Percentiles rank a stretch among this genome's conserved stretches.
phyloP scores from a whole-genome alignment of 2,329 filamentous ascomycete genomes.

The Orbilia javanica region DNA sequence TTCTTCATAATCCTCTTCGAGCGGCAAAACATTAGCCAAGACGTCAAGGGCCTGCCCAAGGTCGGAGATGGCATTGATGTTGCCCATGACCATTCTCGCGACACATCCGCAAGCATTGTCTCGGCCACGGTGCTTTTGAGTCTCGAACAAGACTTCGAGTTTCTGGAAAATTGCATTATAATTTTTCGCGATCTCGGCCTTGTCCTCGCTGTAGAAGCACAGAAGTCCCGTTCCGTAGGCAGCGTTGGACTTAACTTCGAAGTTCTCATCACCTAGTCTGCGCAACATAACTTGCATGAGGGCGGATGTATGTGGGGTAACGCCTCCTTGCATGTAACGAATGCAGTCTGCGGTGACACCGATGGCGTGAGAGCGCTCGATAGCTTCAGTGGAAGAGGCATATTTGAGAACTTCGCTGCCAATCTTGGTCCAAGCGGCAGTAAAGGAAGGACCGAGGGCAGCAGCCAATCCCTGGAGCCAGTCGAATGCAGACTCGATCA shows the following conservation, averaged over 20 bases:
- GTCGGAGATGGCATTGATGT: slow-evolving; percentile 77
- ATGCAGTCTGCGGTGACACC: slow-evolving; percentile 93
- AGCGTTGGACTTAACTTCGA: slow-evolving; percentile 93
- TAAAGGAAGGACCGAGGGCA: slow-evolving; percentile 83
- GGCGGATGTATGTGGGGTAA: slow-evolving; percentile 81
- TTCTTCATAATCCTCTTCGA: slow-evolving; percentile 95
- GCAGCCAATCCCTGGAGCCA: slow-evolving; percentile 86
- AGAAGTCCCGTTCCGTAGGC: slow-evolving; percentile 91
- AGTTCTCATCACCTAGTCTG: slow-evolving; percentile 87
- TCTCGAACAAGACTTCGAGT: slow-evolving; percentile 83
- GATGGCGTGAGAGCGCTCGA: slow-evolving; percentile 89
- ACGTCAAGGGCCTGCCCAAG: slow-evolving; percentile 84
- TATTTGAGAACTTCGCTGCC: slow-evolving; percentile 92
- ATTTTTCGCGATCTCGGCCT: slow-evolving; percentile 77
- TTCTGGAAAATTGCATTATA: slow-evolving; percentile 84
- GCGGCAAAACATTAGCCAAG: slow-evolving; percentile 81
- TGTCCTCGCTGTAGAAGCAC: slow-evolving; percentile 82
- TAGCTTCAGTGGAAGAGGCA: slow-evolving; percentile 83
- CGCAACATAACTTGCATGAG: slow-evolving; percentile 86
- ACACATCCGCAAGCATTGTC: slow-evolving; percentile 95
- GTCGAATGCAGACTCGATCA: slow-evolving; percentile 93
- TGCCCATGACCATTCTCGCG: slow-evolving; percentile 88
- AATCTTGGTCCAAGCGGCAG: slow-evolving; percentile 93
- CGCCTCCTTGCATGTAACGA: slow-evolving; percentile 82
- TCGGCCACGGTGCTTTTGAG: slow-evolving; percentile 80